Conservation (phyloP, 257 asterid genomes). For the Petunia axillaris region DNA sequence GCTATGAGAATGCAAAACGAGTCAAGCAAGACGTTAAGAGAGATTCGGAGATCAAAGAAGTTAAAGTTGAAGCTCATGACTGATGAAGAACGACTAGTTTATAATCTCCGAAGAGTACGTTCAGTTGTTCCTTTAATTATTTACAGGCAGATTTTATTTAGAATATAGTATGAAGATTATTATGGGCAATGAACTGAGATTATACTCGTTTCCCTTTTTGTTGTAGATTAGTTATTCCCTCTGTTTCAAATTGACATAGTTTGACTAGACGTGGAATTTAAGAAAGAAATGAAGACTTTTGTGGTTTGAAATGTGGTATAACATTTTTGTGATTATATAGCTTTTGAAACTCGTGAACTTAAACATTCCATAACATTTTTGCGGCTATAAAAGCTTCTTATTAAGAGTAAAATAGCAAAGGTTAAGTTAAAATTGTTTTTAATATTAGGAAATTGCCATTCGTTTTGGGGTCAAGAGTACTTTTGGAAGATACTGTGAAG, state of each 20-base stretch:
- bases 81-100: slow-evolving; percentile 80
- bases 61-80: slow-evolving; percentile 80
- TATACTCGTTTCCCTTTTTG: background rate
- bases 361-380: too few relatives aligned
- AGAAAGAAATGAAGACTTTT: background rate
- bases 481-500: too few relatives aligned
- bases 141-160: background rate
- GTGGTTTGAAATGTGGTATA: too few relatives aligned
- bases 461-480: too few relatives aligned
- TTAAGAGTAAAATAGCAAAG: too few relatives aligned
- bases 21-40: slow-evolving; percentile 81
- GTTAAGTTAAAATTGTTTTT: too few relatives aligned
- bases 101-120: slow-evolving; percentile 30
- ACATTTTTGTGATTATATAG: too few relatives aligned
- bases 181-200: background rate
- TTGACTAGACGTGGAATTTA: too few relatives aligned
- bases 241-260: background rate
- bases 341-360: too few relatives aligned
- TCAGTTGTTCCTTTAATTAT: background rate
- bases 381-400: too few relatives aligned
- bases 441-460: too few relatives aligned
- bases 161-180: too few relatives aligned
- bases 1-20: slow-evolving; percentile 82
- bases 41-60: slow-evolving; percentile 81
- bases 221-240: background rate